These are phyloP conservation scores for Ceratobasidium papillatum DNA, from an alignment of 1,284 basidiomycete genomes.

Conservation along the genomic window DNA sequence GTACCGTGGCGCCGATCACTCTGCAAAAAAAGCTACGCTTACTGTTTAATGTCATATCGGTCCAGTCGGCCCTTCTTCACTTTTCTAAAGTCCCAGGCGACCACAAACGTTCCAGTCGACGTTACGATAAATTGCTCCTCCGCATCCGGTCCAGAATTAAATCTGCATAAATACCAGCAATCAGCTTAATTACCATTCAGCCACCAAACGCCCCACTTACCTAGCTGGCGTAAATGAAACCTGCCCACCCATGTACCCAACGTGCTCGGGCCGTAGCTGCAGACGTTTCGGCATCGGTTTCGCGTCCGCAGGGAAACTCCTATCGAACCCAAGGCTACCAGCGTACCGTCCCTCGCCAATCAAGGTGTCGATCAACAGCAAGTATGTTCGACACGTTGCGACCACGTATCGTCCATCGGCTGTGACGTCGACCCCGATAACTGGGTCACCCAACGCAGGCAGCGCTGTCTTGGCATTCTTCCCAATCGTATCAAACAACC, in stretches of 20 bases:
- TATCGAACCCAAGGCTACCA: conserved; percentile 90
- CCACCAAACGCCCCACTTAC: conserved; percentile 55
- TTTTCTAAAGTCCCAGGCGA: conserved; percentile 96
- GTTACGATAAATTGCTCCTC: conserved; percentile 97
- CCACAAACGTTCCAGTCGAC: conserved; percentile 92
- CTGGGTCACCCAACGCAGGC: conserved; percentile 94
- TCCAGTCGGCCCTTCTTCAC: conserved; percentile 92
- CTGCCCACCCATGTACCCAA: conserved; percentile 92
- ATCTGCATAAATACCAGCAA: conserved; percentile 60
- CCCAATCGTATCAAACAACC: conserved; percentile 94
- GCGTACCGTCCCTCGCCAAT: conserved; percentile 92
- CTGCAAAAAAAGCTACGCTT: conserved; percentile 46
- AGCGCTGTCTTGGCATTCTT: conserved; percentile 99
- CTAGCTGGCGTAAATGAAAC: conserved; percentile 93
- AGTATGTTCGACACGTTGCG: conserved; percentile 94
- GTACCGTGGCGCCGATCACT: conserved; percentile 42
- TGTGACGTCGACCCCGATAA: conserved; percentile 93
- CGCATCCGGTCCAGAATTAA: conserved; percentile 88
- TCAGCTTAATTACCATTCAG: not conserved
- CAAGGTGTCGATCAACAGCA: conserved; percentile 94
- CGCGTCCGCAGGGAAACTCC: conserved; percentile 92
- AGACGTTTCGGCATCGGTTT: conserved; percentile 93
- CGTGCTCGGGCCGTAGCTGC: conserved; percentile 91
- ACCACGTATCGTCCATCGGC: conserved; percentile 95
- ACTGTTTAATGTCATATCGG: conserved; percentile 95